A percentile compares a stretch with the other conserved stretches of the same genome.
Evolutionary conservation across 1,139 yeast genomes (phyloP).

Genomic region (Pichia sp.): DNA sequence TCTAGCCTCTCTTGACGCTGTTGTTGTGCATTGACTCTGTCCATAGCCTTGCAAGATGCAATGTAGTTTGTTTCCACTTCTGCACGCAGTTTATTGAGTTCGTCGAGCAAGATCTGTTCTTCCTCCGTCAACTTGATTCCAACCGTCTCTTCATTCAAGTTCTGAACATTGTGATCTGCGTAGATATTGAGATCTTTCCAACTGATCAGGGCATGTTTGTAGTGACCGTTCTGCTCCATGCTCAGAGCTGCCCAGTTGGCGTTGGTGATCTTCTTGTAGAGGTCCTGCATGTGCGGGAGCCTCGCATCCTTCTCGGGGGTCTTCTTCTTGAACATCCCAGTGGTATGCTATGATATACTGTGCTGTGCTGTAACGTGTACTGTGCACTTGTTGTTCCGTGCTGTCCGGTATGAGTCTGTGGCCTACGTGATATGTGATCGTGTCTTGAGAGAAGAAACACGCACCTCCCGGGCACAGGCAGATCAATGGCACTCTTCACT

Average conservation of each 20-base stretch:
- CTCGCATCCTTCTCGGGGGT: constrained; percentile 35
- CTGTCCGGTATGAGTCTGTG: no score
- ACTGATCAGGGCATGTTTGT: constrained; percentile 55
- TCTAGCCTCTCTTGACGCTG: constrained; percentile 2
- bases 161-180: constrained; percentile 47
- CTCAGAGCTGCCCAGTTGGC: constrained; percentile 29
- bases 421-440: no score
- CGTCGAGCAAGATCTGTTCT: constrained; percentile 37
- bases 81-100: constrained; percentile 43
- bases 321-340: no score
- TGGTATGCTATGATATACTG: no score
- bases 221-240: constrained; percentile 47
- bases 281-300: constrained; percentile 49
- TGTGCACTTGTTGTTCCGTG: no score
- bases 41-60: constrained; percentile 6
- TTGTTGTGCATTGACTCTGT: constrained; percentile 1
- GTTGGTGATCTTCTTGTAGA: constrained; percentile 31
- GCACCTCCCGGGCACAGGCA: no score
- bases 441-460: no score
- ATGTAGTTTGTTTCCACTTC: constrained; percentile 40
- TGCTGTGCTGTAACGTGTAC: no score
- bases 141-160: constrained; percentile 38
- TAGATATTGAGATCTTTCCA: constrained; percentile 66
- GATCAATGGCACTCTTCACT: no score
- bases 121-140: constrained; percentile 30